Evolutionary conservation across 2,329 filamentous ascomycete species (phyloP), one percentile per base, ranked within the genome.

Genomic region (Mycosphaerelloides madeirae): DNA sequence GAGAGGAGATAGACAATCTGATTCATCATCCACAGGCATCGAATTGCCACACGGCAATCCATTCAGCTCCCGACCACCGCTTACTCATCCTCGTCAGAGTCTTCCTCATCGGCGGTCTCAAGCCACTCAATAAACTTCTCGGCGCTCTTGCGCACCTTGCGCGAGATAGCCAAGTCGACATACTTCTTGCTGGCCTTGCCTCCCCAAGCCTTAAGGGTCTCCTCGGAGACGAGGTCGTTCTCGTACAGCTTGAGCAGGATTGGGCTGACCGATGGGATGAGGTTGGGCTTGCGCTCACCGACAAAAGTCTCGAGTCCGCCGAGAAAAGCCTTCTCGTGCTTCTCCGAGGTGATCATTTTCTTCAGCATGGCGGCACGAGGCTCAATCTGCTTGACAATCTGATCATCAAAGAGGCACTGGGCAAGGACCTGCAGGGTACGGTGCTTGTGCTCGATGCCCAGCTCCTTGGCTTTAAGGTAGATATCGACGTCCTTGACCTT

Each of bases 151-250:
- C 90, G 88, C 52, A 97, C 89, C 78, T 94, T 95, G 78, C 89
- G 91, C 73, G 88, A 95, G 50, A 83, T 90, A 48, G 83, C 66
- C 49, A 94, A 70, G 66, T 97, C 91, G 58, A 94, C 87, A 67
- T 97, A 97, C 76, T 96, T 96, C 84, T 95, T 96, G 80, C 88
- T 95, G 48, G 91, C 89, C 78, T 93, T 95, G 65, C 80, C 78
- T 55, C 90, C 91, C 91, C 93, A 98, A 58, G 84, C 84, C 70
- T 84, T 86, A 65, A 95, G 81, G 13, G 89, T 80, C 53, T 95
- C 90, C 74, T 98, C 93, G 40, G 78, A 82, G 60, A 95, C 74
- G 43, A 98, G 78, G 57, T 98, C 93, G 61, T 88, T 78, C 70
- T 96, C 81, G 71, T 97, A 98, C 72, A 91, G 85, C 61, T 85